Evolutionary conservation across 23 red algal species (phyloP).

Genomic region (Gracilaria caudata): DNA sequence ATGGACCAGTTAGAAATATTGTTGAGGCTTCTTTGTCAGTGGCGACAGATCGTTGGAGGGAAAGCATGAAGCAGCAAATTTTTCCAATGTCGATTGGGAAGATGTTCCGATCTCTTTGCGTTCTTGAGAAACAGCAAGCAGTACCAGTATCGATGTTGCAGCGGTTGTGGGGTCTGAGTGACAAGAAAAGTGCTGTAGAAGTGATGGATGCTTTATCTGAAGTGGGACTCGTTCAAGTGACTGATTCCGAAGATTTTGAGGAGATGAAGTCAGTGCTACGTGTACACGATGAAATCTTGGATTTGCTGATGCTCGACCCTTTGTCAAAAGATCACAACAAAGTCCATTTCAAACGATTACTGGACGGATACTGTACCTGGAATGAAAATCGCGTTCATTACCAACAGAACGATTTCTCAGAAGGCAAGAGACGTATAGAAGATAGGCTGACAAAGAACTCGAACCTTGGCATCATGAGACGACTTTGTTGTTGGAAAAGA

Average conservation of each 20-base stretch:
- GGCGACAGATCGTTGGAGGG: neutral
- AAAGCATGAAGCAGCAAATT: neutral
- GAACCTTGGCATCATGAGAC: too few relatives aligned
- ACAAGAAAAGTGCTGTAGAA: neutral
- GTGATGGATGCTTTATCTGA: neutral
- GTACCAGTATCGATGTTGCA: neutral
- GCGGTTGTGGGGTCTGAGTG: neutral
- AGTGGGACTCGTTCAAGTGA: neutral
- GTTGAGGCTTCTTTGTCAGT: neutral
- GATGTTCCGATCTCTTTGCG: neutral
- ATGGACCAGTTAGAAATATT: neutral
- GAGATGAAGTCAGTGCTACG: neutral
- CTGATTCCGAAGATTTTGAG: neutral
- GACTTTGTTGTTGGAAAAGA: too few relatives aligned
- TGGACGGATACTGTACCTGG: neutral
- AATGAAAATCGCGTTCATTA: neutral
- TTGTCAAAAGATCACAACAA: neutral
- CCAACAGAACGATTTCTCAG: neutral
- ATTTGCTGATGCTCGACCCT: neutral
- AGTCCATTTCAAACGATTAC: neutral
- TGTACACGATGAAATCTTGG: neutral
- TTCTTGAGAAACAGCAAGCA: neutral
- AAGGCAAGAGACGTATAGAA: too few relatives aligned
- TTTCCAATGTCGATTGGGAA: neutral
- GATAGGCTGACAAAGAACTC: too few relatives aligned